phyloP scores from a whole-genome alignment of 2,329 filamentous ascomycete genomes.

The Chaetomium globosum region DNA sequence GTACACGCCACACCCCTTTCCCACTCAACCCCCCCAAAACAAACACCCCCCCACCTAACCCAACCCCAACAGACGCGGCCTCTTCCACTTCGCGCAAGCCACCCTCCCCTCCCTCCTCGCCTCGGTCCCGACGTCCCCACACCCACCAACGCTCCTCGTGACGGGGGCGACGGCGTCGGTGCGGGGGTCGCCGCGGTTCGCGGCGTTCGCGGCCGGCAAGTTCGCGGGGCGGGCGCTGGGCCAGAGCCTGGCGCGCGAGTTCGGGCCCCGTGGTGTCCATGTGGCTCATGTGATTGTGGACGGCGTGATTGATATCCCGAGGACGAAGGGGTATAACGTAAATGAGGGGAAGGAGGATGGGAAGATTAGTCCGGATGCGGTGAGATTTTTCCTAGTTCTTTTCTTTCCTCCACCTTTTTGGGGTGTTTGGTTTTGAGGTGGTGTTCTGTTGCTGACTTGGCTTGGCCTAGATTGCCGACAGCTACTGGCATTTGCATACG shows the following conservation, averaged over 20 bases:
- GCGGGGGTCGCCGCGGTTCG: conserved; percentile 69
- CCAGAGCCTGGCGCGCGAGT: conserved; percentile 79
- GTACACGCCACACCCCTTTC: conserved; percentile 32
- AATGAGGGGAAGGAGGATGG: conserved; percentile 54
- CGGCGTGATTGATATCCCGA: conserved; percentile 79
- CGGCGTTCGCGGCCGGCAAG: conserved; percentile 75
- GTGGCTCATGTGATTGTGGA: conserved; percentile 82
- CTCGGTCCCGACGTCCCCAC: conserved; percentile 51
- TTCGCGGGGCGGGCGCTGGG: conserved; percentile 74
- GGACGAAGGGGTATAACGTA: conserved; percentile 57
- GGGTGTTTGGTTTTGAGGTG: too few relatives aligned
- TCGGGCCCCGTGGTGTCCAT: conserved; percentile 81
- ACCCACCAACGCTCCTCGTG: conserved; percentile 80
- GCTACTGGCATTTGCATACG: conserved; percentile 81
- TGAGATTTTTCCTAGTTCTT: conserved; percentile 48
- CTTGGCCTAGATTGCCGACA: conserved; percentile 71
- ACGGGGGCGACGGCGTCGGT: conserved; percentile 84
- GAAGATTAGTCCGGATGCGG: conserved; percentile 74
- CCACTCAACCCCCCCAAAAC: too few relatives aligned
- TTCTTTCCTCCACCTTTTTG: too few relatives aligned
- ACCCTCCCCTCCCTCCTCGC: conserved; percentile 71
- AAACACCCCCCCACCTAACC: not conserved
- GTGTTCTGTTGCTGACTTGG: not conserved
- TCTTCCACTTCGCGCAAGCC: conserved; percentile 74
- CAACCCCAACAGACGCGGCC: conserved; percentile 57